These are phyloP conservation scores for Sisymbrium altissimum DNA, from an alignment of 345 rosid genomes.

Conservation along the genomic window DNA sequence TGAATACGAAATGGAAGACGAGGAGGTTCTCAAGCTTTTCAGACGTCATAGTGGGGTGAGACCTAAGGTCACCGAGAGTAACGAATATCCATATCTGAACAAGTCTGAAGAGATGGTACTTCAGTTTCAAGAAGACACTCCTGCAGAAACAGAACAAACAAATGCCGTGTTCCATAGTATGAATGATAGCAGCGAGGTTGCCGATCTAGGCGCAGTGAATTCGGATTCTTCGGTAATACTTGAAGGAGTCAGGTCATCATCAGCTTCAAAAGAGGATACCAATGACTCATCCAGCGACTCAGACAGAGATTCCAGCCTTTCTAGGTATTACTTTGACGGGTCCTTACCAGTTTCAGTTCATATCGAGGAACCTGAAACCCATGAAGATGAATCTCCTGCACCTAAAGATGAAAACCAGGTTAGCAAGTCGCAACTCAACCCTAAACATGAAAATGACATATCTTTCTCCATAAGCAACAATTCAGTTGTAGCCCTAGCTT, in stretches of 20 bases:
- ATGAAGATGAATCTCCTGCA: slow-evolving; percentile 29
- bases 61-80: background rate
- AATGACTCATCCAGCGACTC: slow-evolving; percentile 38
- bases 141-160: slow-evolving; percentile 14
- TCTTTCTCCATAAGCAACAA: background rate
- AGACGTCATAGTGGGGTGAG: slow-evolving; percentile 8
- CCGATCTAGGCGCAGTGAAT: background rate
- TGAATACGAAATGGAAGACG: slow-evolving; percentile 27
- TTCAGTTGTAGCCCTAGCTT: background rate
- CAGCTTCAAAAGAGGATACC: slow-evolving; percentile 16
- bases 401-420: slow-evolving; percentile 46
- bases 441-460: background rate
- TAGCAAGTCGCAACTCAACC: slow-evolving; percentile 18
- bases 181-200: slow-evolving; percentile 7
- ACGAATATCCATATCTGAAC: slow-evolving; percentile 1
- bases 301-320: slow-evolving; percentile 15
- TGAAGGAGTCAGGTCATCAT: slow-evolving; percentile 13
- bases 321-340: slow-evolving; percentile 31
- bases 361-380: slow-evolving; percentile 24
- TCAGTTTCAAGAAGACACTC: slow-evolving; percentile 6
- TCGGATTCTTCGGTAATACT: background rate
- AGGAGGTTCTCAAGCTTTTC: slow-evolving; percentile 24
- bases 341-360: slow-evolving; percentile 16
- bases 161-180: background rate
- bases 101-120: slow-evolving; percentile 9